Evolutionary conservation across 164 flowering plant species (phyloP).

Genomic region (Umbellularia californica): DNA sequence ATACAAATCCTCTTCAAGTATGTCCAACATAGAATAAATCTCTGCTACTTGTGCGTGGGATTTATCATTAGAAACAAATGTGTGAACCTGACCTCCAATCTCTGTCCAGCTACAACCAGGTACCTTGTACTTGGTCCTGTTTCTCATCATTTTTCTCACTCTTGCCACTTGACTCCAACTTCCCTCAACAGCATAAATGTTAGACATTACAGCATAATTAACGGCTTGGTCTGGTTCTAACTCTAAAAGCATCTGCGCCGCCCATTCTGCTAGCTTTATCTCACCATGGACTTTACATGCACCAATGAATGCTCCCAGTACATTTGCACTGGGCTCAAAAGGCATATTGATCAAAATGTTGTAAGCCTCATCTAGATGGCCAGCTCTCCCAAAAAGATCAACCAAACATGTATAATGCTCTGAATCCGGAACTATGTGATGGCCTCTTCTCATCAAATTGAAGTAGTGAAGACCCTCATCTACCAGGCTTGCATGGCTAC

Average conservation of each 20-base stretch:
- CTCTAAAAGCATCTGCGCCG: constrained; percentile 41
- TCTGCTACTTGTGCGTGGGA: constrained; percentile 32
- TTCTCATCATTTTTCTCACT: constrained; percentile 40
- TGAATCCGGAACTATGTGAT: constrained; percentile 39
- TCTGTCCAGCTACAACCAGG: constrained; percentile 70
- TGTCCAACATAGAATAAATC: constrained; percentile 26
- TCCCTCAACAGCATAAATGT: constrained; percentile 48
- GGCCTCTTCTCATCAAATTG: constrained; percentile 35
- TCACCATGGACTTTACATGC: constrained; percentile 55
- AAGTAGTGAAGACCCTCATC: constrained; percentile 51
- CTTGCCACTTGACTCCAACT: constrained; percentile 50
- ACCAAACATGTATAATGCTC: constrained; percentile 67
- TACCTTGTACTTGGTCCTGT: constrained; percentile 29
- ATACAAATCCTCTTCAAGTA: constrained; percentile 1
- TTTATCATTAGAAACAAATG: constrained; percentile 35
- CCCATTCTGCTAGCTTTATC: constrained; percentile 41
- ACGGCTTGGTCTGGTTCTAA: constrained; percentile 47
- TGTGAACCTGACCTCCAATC: constrained; percentile 31
- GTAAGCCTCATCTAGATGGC: constrained; percentile 50
- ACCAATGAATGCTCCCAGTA: constrained; percentile 48
- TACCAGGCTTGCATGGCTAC: constrained; percentile 60
- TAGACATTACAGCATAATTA: constrained; percentile 49
- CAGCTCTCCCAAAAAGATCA: constrained; percentile 69
- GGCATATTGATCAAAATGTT: constrained; percentile 36
- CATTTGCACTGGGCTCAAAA: constrained; percentile 25